Percentiles rank a stretch among this genome's conserved stretches.
phyloP scores from a whole-genome alignment of 2,329 filamentous ascomycete genomes.

The Blastomyces silverae region DNA sequence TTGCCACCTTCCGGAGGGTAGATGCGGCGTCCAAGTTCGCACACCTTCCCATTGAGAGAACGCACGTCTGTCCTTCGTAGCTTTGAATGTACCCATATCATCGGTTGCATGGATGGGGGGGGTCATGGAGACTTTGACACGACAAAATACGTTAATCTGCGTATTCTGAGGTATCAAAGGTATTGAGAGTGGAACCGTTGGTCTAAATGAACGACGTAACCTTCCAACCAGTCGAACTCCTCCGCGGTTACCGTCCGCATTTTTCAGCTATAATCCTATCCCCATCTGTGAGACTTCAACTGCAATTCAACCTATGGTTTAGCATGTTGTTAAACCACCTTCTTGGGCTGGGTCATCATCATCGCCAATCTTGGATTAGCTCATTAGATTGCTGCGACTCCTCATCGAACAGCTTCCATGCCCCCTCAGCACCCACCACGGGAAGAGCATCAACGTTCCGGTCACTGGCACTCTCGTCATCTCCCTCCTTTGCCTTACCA shows the following conservation, averaged over 20 bases:
- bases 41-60: background rate
- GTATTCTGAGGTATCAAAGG: background rate
- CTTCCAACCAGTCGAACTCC: background rate
- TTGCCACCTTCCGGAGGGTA: no score
- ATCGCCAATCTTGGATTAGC: slow-evolving; percentile 11
- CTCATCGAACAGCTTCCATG: slow-evolving; percentile 29
- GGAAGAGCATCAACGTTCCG: slow-evolving; percentile 28
- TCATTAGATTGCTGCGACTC: slow-evolving; percentile 21
- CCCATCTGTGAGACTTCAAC: background rate
- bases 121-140: background rate
- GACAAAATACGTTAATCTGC: background rate
- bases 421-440: slow-evolving; percentile 33
- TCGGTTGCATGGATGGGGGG: background rate
- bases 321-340: background rate
- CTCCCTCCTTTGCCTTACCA: slow-evolving; percentile 17
- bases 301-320: background rate
- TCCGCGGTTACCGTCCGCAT: background rate
- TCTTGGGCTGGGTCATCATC: background rate
- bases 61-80: background rate
- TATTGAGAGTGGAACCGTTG: background rate
- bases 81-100: background rate
- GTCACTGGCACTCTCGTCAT: background rate
- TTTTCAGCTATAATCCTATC: background rate
- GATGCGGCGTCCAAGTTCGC: background rate
- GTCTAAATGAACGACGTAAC: background rate